Conservation (phyloP, 2,329 filamentous ascomycete species). For the Fonsecaea monophora region DNA sequence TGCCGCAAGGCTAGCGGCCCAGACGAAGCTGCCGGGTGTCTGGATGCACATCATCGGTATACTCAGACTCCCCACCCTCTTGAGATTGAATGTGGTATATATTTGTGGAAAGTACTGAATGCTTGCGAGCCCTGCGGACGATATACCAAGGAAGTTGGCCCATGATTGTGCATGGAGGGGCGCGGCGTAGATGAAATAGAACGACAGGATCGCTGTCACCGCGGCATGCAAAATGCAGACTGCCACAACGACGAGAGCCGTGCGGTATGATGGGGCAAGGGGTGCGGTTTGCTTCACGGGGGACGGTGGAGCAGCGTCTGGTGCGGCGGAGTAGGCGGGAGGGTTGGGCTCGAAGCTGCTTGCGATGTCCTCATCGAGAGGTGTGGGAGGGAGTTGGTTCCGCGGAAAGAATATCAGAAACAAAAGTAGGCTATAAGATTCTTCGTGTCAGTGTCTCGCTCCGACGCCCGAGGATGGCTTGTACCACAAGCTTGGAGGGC, state of each 20-base stretch:
- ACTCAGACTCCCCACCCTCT: conserved; percentile 87
- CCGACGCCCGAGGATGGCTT: not conserved
- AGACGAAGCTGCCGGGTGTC: conserved; percentile 89
- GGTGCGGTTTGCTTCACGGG: conserved; percentile 38
- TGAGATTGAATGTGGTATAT: conserved; percentile 83
- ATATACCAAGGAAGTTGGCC: conserved; percentile 84
- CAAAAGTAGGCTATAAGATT: conserved; percentile 73
- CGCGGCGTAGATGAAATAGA: conserved; percentile 67
- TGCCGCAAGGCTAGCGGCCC: conserved; percentile 81
- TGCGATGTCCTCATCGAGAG: conserved; percentile 48
- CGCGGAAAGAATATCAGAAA: conserved; percentile 93
- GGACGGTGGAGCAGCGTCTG: conserved; percentile 42
- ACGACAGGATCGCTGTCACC: conserved; percentile 66
- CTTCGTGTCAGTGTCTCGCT: conserved; percentile 7
- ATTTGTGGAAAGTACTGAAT: conserved; percentile 97
- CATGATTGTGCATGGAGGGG: conserved; percentile 73
- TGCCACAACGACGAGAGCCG: conserved; percentile 76
- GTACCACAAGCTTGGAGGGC: not conserved
- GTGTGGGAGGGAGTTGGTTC: conserved; percentile 52
- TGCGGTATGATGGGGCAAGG: conserved; percentile 70
- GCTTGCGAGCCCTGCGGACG: conserved; percentile 77
- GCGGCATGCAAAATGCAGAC: conserved; percentile 78
- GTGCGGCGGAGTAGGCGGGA: not conserved
- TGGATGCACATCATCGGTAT: conserved; percentile 99
- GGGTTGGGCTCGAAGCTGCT: not conserved